Evolutionary conservation across 2,329 filamentous ascomycete genomes (phyloP), one percentile per base, ranked within the genome.

Genomic region (Ampelomyces quisqualis): DNA sequence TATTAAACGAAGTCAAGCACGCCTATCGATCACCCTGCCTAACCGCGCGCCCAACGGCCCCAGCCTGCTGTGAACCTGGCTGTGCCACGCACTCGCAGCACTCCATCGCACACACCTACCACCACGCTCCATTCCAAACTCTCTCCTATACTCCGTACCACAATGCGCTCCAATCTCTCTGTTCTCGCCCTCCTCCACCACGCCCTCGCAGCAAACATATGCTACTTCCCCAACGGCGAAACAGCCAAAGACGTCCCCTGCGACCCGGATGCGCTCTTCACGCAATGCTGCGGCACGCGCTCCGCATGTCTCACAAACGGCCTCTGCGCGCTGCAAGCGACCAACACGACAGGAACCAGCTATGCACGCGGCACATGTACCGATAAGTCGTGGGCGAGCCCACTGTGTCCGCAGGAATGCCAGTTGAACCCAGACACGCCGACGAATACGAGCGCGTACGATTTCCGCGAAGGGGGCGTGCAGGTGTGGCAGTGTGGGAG

Each of bases 361-460:
- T 52, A 45, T 23, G 43, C 36, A 3, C 40, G 49, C 17, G 49
- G 49, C 2, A 43, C 40, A 14, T 52, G 49, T 17, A 49, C 49
- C 4, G 49, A 49, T 17, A 33, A 21, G 11, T 39, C 21, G 3
- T 52, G 43, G 46, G 14, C 31, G 2, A 40, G 35, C 9, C 36
- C 38, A 7, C 23, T 47, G 5, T 52, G 49, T 20, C 49, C 46
- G 4, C 40, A 42, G 13, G 17, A 40, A 27, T 52, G 46, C 26
- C 45, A 36, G n/a, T 13, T 42, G 7, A 34, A 48, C 22, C 45
- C 41, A 31, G 45, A 48, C 37, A 41, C 41, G 4, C 37, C 41
- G 18, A 32, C 21, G 11, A 40, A 45, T 13, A 13, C 34, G 7
- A 39, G 40, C 23, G 49, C 39, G n/a, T 49, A 52, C 18, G 46